A percentile compares a stretch with the other conserved stretches of the same genome.
Conservation (phyloP, 208 protist genomes). For the Phytomonas francai region DNA sequence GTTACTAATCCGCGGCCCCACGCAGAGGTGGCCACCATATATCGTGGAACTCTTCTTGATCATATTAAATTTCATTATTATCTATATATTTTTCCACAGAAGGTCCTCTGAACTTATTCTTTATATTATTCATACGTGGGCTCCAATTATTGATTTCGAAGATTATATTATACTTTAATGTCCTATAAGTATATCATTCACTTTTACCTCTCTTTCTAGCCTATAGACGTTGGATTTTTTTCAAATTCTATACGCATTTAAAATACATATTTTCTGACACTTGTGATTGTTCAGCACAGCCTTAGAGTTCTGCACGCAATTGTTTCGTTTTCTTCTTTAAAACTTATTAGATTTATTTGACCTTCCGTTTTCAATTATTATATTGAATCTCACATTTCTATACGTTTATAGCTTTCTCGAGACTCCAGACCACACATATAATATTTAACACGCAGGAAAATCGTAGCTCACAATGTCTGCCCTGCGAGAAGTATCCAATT, state of each 20-base stretch:
- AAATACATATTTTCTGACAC: slow-evolving; percentile 1
- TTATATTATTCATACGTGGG: slow-evolving; percentile 8
- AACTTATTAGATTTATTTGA: slow-evolving; percentile 9
- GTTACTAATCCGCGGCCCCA: too few species aligned
- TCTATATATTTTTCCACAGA: slow-evolving; percentile 6
- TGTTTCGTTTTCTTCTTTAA: slow-evolving; percentile 10
- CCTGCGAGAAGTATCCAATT: slow-evolving; percentile 52
- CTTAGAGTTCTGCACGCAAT: background rate
- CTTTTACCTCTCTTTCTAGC: slow-evolving; percentile 10
- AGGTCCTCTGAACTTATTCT: background rate
- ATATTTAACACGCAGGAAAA: background rate
- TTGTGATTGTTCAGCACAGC: background rate
- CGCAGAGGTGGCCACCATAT: background rate
- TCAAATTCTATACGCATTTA: slow-evolving; percentile 9
- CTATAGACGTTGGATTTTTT: slow-evolving; percentile 3
- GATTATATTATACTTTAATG: background rate
- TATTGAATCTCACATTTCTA: background rate
- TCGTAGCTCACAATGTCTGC: slow-evolving; percentile 20
- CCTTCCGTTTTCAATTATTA: slow-evolving; percentile 5
- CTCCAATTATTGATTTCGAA: slow-evolving; percentile 3
- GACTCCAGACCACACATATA: background rate
- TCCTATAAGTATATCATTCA: background rate
- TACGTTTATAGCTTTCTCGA: background rate
- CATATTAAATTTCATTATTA: slow-evolving; percentile 1
- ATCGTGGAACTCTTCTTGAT: background rate